phyloP scores from a whole-genome alignment of 2,329 filamentous ascomycete species.

The Fusarium kyushuense region DNA sequence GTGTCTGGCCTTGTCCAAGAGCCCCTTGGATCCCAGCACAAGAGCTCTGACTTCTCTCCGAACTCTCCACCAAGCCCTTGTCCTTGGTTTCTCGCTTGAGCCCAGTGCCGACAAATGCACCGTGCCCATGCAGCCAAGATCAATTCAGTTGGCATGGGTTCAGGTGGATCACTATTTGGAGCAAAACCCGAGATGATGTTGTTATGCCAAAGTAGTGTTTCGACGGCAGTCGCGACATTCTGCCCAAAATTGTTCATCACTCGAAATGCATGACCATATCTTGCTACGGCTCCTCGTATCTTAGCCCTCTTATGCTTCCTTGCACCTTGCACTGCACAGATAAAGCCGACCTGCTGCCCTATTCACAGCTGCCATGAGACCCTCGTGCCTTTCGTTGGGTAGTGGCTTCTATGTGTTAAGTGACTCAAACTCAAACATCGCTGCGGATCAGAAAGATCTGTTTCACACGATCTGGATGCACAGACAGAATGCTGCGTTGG shows the following conservation, averaged over 20 bases:
- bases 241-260: constrained; percentile 19
- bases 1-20: constrained; percentile 33
- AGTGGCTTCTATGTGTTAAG: constrained; percentile 9
- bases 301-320: constrained; percentile 17
- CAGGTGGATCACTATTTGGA: constrained; percentile 43
- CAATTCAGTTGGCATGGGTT: constrained; percentile 38
- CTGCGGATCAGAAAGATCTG: constrained; percentile 8
- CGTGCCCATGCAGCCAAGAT: constrained; percentile 41
- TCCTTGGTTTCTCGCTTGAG: constrained; percentile 41
- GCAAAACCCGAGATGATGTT: constrained; percentile 39
- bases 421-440: constrained; percentile 8
- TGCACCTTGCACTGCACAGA: constrained; percentile 12
- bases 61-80: constrained; percentile 42
- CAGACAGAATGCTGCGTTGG: constrained; percentile 3
- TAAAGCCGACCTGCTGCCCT: constrained; percentile 7
- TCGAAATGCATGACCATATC: constrained; percentile 7
- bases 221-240: constrained; percentile 28
- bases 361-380: constrained; percentile 25
- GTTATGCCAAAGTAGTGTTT: constrained; percentile 40
- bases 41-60: constrained; percentile 31
- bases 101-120: constrained; percentile 45
- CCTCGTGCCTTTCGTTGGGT: constrained; percentile 28
- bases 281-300: constrained; percentile 23
- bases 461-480: constrained; percentile 25
- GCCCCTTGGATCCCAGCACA: constrained; percentile 41